A percentile compares a stretch with the other conserved stretches of the same genome.
Conservation (phyloP, 2,329 filamentous ascomycete species). For the Dichotomopilus funicola region DNA sequence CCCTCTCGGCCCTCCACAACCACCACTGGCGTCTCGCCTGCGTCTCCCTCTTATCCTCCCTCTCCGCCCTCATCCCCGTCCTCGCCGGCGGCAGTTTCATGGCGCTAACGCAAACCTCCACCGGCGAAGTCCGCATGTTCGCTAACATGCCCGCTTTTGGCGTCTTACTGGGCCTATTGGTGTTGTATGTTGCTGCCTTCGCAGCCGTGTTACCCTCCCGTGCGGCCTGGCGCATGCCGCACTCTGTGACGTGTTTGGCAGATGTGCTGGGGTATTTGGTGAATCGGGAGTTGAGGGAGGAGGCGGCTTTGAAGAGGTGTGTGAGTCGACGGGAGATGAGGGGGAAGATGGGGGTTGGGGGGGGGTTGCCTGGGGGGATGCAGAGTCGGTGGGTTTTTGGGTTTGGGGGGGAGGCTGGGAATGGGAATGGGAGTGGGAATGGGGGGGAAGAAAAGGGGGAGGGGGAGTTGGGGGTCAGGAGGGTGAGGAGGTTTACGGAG, state of each 20-base stretch:
- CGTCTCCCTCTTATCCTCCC: conserved; percentile 51
- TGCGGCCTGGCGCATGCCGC: conserved; percentile 60
- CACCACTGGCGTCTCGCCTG: conserved; percentile 60
- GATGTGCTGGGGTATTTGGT: conserved; percentile 74
- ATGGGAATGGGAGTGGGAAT: conserved; percentile 9
- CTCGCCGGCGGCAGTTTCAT: conserved; percentile 67
- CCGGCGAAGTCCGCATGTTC: conserved; percentile 54
- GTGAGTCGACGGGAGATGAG: conserved; percentile 62
- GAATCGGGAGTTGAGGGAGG: conserved; percentile 62
- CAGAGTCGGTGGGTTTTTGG: conserved; percentile 50
- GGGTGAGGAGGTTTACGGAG: conserved; percentile 41
- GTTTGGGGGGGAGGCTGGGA: conserved; percentile 30
- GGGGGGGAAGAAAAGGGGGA: conserved; percentile 27
- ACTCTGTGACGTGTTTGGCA: conserved; percentile 64
- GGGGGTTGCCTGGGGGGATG: conserved; percentile 32
- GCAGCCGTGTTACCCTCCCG: conserved; percentile 55
- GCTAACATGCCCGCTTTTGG: conserved; percentile 69
- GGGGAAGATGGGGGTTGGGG: conserved; percentile 55
- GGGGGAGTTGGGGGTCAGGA: conserved; percentile 38
- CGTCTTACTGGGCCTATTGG: conserved; percentile 63
- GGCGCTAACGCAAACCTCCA: conserved; percentile 52
- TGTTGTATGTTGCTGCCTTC: conserved; percentile 62
- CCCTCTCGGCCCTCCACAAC: conserved; percentile 51
- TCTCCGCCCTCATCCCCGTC: conserved; percentile 58
- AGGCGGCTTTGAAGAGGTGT: conserved; percentile 64